Conservation (phyloP, 345 rosid species). For the Rhizophora apiculata region DNA sequence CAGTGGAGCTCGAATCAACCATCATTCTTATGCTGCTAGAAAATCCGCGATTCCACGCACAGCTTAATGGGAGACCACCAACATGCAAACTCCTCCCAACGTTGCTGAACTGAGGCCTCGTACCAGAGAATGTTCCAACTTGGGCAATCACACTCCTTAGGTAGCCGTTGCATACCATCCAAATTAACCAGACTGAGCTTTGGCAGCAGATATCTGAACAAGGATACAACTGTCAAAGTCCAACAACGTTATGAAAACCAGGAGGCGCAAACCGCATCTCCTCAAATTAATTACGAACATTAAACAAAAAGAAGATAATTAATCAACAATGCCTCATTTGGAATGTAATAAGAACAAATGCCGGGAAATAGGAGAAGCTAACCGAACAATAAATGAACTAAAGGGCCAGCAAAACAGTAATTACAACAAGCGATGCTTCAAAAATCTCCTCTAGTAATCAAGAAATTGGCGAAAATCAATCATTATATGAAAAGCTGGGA, state of each 20-base stretch:
- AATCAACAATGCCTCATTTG: not conserved
- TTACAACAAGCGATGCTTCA: no score
- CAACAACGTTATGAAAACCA: not conserved
- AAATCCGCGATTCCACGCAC: constrained; percentile 30
- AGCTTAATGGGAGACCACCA: constrained; percentile 32
- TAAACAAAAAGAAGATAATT: not conserved
- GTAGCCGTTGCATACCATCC: constrained; percentile 79
- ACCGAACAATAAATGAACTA: no score
- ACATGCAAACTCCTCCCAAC: constrained; percentile 35
- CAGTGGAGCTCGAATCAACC: constrained; percentile 64
- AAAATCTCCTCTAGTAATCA: not conserved
- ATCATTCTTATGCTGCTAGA: constrained; percentile 51
- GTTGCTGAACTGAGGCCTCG: constrained; percentile 30
- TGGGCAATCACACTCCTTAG: constrained; percentile 60
- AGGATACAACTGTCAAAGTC: constrained; percentile 18
- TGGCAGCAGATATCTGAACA: constrained; percentile 30
- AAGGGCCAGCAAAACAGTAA: no score
- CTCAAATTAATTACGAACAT: not conserved
- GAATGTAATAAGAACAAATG: not conserved
- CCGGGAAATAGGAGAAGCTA: no score
- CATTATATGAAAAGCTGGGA: not conserved
- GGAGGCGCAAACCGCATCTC: not conserved
- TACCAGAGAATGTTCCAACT: constrained; percentile 46
- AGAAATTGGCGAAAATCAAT: not conserved
- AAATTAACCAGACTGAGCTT: constrained; percentile 31